Percentiles rank a stretch among this genome's conserved stretches.
phyloP scores from a whole-genome alignment of 2,329 filamentous ascomycete genomes.

The Stylonectria norvegica region DNA sequence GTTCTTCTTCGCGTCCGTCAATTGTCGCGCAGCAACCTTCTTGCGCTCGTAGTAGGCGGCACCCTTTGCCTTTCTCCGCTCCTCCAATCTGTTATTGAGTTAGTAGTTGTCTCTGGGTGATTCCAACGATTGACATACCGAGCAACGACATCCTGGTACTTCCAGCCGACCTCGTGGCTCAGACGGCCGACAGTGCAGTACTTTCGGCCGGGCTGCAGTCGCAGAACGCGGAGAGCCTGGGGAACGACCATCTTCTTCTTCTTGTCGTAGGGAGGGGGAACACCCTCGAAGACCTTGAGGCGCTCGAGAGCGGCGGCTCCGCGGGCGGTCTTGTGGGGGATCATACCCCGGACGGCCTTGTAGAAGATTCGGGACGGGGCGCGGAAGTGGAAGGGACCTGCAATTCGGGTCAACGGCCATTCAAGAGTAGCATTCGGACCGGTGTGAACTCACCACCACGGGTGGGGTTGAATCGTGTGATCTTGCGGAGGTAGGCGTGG shows the following conservation, averaged over 20 bases:
- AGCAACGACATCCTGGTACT: constrained; percentile 99
- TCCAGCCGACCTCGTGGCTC: constrained; percentile 99
- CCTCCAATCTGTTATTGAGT: constrained; percentile 72
- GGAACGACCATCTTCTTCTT: constrained; percentile 99
- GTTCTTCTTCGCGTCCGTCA: constrained; percentile 89
- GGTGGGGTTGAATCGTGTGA: constrained; percentile 99
- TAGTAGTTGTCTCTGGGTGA: constrained; percentile 7
- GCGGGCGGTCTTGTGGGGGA: constrained; percentile 99
- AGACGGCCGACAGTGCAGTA: constrained; percentile 99
- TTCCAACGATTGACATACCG: constrained; percentile 64
- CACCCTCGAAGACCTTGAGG: constrained; percentile 99
- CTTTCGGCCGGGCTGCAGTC: constrained; percentile 98
- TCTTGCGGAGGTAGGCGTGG: constrained; percentile 99
- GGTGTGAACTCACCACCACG: constrained; percentile 74
- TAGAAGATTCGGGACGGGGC: constrained; percentile 99
- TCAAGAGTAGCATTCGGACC: constrained; percentile 5
- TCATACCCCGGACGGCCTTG: constrained; percentile 99
- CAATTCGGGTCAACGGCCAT: constrained; percentile 34
- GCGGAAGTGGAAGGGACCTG: constrained; percentile 99
- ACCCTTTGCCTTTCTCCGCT: constrained; percentile 99
- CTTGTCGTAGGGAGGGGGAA: constrained; percentile 98
- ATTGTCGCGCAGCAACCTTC: constrained; percentile 90
- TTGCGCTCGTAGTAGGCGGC: constrained; percentile 99
- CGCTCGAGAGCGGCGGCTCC: constrained; percentile 95
- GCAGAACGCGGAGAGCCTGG: constrained; percentile 93